phyloP scores from a whole-genome alignment of 768 basidiomycete genomes.

The Dendrothele bispora region DNA sequence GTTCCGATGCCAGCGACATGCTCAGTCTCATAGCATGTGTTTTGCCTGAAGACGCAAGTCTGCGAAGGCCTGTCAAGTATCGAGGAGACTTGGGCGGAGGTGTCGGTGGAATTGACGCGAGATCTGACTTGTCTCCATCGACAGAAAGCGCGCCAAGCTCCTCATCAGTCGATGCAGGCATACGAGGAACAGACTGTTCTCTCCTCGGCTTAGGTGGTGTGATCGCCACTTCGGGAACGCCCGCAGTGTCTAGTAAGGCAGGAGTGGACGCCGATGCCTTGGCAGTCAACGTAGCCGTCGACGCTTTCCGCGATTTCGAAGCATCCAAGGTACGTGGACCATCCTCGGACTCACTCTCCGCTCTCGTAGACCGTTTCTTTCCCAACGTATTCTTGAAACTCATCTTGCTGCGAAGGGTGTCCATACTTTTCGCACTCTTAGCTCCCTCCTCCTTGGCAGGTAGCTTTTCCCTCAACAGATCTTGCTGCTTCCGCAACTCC shows the following conservation, averaged over 20 bases:
- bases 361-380: conserved; percentile 17
- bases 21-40: conserved; percentile 51
- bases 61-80: conserved; percentile 50
- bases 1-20: conserved; percentile 55
- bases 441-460: conserved; percentile 10
- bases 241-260: too few species aligned
- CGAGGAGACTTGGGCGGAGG: conserved; percentile 52
- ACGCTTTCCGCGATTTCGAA: too few species aligned
- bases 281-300: too few species aligned
- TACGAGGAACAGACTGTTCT: too few species aligned
- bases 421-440: too few species aligned
- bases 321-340: conserved; percentile 4
- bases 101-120: conserved; percentile 35
- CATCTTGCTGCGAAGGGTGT: conserved; percentile 4
- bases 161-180: too few species aligned
- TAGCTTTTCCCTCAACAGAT: background rate
- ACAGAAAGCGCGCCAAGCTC: too few species aligned
- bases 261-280: too few species aligned
- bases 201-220: too few species aligned
- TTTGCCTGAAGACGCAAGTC: conserved; percentile 43
- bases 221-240: too few species aligned
- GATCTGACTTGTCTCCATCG: too few species aligned
- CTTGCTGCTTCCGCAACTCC: conserved; percentile 24
- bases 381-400: conserved; percentile 16
- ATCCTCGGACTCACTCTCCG: background rate